phyloP scores from a whole-genome alignment of 169 alveolate species.

The Amoebophrya sp. region DNA sequence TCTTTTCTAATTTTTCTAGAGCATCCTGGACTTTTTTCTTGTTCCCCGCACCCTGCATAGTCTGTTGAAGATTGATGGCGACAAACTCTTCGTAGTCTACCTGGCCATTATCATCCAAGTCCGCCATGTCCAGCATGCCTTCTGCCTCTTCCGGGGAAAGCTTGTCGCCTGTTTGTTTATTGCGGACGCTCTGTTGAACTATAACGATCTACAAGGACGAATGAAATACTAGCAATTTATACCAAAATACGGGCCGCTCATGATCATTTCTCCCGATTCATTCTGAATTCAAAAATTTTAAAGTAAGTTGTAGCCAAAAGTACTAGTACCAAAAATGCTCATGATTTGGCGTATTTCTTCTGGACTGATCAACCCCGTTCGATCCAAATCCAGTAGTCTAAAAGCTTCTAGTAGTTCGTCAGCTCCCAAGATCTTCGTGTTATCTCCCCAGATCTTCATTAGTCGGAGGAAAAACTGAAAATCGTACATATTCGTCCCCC shows the following conservation, averaged over 20 bases:
- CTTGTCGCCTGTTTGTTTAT: too few relatives aligned
- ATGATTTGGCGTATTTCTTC: not conserved
- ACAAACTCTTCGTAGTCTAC: constrained; percentile 14
- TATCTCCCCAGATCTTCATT: not conserved
- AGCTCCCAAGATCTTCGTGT: not conserved
- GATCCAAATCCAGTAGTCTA: not conserved
- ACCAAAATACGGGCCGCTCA: too few relatives aligned
- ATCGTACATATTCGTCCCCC: not conserved
- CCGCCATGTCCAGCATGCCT: not conserved
- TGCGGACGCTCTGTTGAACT: too few relatives aligned
- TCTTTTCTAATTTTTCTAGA: too few relatives aligned
- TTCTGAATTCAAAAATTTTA: too few relatives aligned
- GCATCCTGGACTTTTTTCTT: too few relatives aligned
- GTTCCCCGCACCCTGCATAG: too few relatives aligned
- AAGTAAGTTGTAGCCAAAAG: too few relatives aligned
- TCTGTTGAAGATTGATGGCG: not conserved
- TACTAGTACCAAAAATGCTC: not conserved
- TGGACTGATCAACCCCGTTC: not conserved
- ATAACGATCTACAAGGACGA: too few relatives aligned
- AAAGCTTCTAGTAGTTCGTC: not conserved
- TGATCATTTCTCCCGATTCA: too few relatives aligned
- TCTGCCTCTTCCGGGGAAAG: not conserved
- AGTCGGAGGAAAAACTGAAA: not conserved
- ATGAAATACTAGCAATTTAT: too few relatives aligned
- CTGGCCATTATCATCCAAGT: not conserved